phyloP scores from a whole-genome alignment of 805 yeast genomes.

The Wickerhamiella nectarea region DNA sequence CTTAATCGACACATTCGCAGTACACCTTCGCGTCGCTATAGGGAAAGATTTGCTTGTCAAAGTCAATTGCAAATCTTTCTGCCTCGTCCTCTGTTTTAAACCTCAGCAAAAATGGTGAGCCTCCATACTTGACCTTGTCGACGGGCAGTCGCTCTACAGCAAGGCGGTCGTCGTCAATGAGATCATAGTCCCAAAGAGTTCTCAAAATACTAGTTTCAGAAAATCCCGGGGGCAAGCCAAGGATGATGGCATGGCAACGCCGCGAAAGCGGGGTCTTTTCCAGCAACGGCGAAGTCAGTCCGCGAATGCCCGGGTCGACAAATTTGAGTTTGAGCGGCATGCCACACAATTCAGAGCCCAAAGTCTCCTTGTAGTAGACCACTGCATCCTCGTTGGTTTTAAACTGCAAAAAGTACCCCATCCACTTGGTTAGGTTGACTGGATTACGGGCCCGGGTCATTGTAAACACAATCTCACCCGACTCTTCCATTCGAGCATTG shows the following conservation, averaged over 20 bases:
- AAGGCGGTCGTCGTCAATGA: slow-evolving; percentile 22
- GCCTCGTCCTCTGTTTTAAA: slow-evolving; percentile 24
- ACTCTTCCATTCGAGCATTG: slow-evolving; percentile 13
- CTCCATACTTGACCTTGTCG: slow-evolving; percentile 23
- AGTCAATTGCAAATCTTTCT: slow-evolving; percentile 22
- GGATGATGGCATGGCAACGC: slow-evolving; percentile 20
- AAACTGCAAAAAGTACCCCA: slow-evolving; percentile 43
- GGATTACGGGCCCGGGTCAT: slow-evolving; percentile 40
- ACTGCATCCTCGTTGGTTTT: slow-evolving; percentile 36
- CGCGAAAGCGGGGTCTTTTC: slow-evolving; percentile 20
- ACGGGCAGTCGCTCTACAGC: slow-evolving; percentile 24
- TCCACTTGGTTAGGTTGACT: slow-evolving; percentile 31
- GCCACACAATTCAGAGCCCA: slow-evolving; percentile 39
- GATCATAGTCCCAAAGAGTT: slow-evolving; percentile 25
- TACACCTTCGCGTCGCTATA: slow-evolving; percentile 19
- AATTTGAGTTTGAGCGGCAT: slow-evolving; percentile 34
- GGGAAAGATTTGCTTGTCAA: slow-evolving; percentile 21
- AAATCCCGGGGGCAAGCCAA: slow-evolving; percentile 23
- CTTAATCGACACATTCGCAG: slow-evolving; percentile 24
- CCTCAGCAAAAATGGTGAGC: slow-evolving; percentile 23
- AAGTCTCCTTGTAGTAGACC: slow-evolving; percentile 38
- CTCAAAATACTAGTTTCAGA: slow-evolving; percentile 17
- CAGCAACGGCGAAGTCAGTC: slow-evolving; percentile 20
- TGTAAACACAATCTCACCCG: slow-evolving; percentile 23
- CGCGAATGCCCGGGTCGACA: slow-evolving; percentile 24